Evolutionary conservation across 192 early-diverging fungal species (phyloP), one percentile per base, ranked within the genome.

Genomic region (Backusella tarrabulga): DNA sequence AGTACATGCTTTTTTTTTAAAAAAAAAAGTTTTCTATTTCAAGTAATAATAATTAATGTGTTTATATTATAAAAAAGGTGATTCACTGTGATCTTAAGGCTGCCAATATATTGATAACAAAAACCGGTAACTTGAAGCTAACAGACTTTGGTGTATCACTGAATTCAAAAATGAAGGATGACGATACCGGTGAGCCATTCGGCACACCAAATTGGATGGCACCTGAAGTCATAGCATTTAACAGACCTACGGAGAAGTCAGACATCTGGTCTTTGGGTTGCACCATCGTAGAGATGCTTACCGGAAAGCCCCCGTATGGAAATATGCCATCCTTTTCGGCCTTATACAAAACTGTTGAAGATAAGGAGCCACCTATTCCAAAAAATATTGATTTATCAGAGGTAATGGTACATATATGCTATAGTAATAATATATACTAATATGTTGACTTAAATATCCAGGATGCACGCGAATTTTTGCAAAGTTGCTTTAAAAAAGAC

Each of bases 221-320:
- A 4, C 94, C 94, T 6, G 94, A 96, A 77, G 90, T 97, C 6
- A 99, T 99, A 78, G 92, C 95, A 81, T 86, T 98, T 5, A 88
- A 92, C 50, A 96, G 97, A 12, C 93, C 95, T 1, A 93, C 90
- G 9, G 90, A 91, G 19, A 89, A 92, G 26, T 98, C 97, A 0
- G 97, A 99, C 76, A 96, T 99, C 34, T 99, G 97, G 92, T 95
- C 93, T 70, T 85, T 99, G 38, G 97, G 96, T 34, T 98, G 97
- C 75, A 99, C 97, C 0, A 84, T 96, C 12, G 89, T 98, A 38
- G 97, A 99, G 81, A 84, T 99, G 81, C 82, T 97, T 29, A 94
- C 96, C 1, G 97, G 97, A 26, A 91, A 92, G 56, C 97, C 97
- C 14, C 97, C 97, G 0, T 99, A 97, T 81, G 87, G 90, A 14